Evolutionary conservation across 306 rosid species (phyloP).

Genomic region (Alnus rubra): DNA sequence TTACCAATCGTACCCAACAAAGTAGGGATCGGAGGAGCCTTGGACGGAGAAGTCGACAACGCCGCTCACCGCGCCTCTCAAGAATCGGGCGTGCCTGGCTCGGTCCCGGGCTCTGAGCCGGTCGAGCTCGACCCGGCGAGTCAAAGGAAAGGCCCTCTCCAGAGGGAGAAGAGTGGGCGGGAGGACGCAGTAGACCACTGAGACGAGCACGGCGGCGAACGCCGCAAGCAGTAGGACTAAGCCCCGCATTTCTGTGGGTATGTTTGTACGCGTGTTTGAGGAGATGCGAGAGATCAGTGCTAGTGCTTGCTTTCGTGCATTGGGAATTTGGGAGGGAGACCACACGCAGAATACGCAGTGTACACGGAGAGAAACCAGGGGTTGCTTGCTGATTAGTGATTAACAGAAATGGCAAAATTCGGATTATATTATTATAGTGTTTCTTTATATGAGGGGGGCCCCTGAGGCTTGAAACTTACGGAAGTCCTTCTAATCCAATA

Average conservation of each 20-base stretch:
- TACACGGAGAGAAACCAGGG: neutral
- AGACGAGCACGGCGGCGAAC: slow-evolving; percentile 16
- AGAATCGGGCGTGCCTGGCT: slow-evolving; percentile 65
- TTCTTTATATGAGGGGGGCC: too few relatives aligned
- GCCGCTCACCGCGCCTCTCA: slow-evolving; percentile 57
- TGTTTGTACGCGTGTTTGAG: slow-evolving; percentile 5
- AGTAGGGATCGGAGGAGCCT: slow-evolving; percentile 77
- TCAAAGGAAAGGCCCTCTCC: slow-evolving; percentile 57
- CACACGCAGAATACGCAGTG: too few relatives aligned
- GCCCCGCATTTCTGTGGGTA: slow-evolving; percentile 47
- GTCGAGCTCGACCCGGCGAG: slow-evolving; percentile 51
- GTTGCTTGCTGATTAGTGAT: slow-evolving; percentile 10
- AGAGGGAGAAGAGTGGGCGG: slow-evolving; percentile 53
- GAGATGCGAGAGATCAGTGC: slow-evolving; percentile 30
- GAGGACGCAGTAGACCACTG: slow-evolving; percentile 45
- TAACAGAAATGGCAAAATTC: neutral
- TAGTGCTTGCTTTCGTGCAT: slow-evolving; percentile 45
- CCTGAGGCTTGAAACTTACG: too few relatives aligned
- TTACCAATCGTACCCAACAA: slow-evolving; percentile 63
- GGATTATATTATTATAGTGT: neutral
- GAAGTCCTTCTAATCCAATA: too few relatives aligned
- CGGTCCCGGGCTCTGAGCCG: slow-evolving; percentile 66
- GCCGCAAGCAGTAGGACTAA: slow-evolving; percentile 32
- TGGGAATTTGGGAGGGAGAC: slow-evolving; percentile 11
- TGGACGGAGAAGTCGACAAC: slow-evolving; percentile 75